A percentile compares a stretch with the other conserved stretches of the same genome.
Evolutionary conservation across 208 protist species (phyloP).

Genomic region (Leptomonas pyrrhocoris): DNA sequence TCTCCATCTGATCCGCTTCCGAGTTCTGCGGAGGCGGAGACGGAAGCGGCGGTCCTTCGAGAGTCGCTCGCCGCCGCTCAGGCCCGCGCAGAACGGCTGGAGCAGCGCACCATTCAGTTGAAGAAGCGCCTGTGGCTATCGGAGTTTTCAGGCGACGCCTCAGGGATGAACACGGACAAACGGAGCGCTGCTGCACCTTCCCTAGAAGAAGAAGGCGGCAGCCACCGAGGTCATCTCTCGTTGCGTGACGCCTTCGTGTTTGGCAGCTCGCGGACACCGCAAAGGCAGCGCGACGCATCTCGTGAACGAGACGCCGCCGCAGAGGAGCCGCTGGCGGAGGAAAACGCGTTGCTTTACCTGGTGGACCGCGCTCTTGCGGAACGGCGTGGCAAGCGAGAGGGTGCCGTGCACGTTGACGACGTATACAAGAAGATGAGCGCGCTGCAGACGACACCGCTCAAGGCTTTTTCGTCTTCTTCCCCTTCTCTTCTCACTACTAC

Average conservation of each 20-base stretch:
- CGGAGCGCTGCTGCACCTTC: neutral
- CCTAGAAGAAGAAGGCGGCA: neutral
- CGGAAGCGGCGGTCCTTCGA: slow-evolving; percentile 22
- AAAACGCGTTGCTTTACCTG: slow-evolving; percentile 27
- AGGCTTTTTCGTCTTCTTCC: neutral
- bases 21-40: slow-evolving; percentile 3
- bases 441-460: neutral
- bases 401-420: neutral
- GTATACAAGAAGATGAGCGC: no score
- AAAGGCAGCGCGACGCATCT: neutral
- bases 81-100: slow-evolving; percentile 35
- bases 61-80: slow-evolving; percentile 15
- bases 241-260: slow-evolving; percentile 33
- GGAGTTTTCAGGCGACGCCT: slow-evolving; percentile 16
- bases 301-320: neutral
- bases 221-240: neutral
- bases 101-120: slow-evolving; percentile 45
- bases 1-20: neutral
- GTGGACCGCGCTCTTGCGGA: slow-evolving; percentile 29
- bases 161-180: neutral
- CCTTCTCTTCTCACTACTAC: neutral
- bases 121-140: slow-evolving; percentile 58
- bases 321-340: slow-evolving; percentile 16
- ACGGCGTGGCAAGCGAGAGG: neutral
- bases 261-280: neutral